These are phyloP conservation scores for Sporothrix sp. DNA, from an alignment of 2,329 filamentous ascomycete genomes.

Conservation along the genomic window DNA sequence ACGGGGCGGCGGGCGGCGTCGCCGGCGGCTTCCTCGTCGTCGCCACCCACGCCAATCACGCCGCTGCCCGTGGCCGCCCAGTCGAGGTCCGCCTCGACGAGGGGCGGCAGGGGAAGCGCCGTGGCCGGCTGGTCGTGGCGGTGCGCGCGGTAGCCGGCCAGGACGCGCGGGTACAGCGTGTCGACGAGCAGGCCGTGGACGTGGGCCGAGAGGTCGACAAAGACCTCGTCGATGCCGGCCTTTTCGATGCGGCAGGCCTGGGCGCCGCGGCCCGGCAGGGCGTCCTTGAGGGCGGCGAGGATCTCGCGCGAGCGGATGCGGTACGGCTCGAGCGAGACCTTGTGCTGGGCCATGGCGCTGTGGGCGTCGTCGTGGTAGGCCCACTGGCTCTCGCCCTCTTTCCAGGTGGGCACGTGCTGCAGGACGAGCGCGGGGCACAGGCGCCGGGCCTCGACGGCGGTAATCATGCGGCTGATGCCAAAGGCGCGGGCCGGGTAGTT, in stretches of 20 bases:
- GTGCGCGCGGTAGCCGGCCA: conserved; percentile 51
- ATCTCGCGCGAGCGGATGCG: conserved; percentile 77
- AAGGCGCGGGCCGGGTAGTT: conserved; percentile 85
- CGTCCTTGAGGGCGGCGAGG: conserved; percentile 64
- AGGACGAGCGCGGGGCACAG: conserved; percentile 74
- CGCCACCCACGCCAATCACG: conserved; percentile 13
- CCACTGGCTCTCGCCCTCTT: conserved; percentile 86
- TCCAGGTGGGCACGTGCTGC: conserved; percentile 93
- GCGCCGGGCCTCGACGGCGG: conserved; percentile 71
- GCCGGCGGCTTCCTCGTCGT: neutral
- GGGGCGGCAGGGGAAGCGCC: conserved; percentile 57
- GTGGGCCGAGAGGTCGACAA: conserved; percentile 80
- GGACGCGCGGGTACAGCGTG: conserved; percentile 59
- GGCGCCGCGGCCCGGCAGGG: conserved; percentile 43
- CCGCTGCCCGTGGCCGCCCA: conserved; percentile 16
- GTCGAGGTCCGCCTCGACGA: conserved; percentile 8
- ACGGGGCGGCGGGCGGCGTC: conserved; percentile 55
- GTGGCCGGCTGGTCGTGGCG: conserved; percentile 66
- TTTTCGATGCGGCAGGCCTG: conserved; percentile 63
- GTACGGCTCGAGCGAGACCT: conserved; percentile 91
- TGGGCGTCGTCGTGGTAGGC: conserved; percentile 76
- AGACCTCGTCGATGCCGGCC: conserved; percentile 91
- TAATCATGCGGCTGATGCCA: conserved; percentile 71
- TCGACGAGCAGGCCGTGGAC: conserved; percentile 61
- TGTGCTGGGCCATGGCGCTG: conserved; percentile 73